Percentiles rank a stretch among this genome's conserved stretches.
Conservation (phyloP, 768 basidiomycete species). For the Boletellus sp. region DNA sequence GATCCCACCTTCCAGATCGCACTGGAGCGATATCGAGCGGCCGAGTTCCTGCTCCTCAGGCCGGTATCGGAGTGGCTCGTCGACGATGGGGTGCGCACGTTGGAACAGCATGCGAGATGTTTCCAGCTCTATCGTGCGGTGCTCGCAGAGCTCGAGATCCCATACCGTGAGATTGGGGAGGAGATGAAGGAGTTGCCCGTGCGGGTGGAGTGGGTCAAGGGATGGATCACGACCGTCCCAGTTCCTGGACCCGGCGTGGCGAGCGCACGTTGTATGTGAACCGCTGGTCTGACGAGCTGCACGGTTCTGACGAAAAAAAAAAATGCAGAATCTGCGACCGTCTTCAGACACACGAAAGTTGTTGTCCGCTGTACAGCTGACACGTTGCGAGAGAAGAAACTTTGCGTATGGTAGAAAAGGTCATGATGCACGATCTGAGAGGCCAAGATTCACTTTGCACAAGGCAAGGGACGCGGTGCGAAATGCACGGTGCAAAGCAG, state of each 20-base stretch:
- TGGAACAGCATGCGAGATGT: constrained; percentile 47
- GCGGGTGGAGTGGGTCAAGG: constrained; percentile 22
- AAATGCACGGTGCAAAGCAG: constrained; percentile 8
- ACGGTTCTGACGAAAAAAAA: no score
- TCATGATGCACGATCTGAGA: constrained; percentile 26
- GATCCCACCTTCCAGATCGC: constrained; percentile 39
- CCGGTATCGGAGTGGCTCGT: constrained; percentile 58
- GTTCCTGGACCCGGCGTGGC: constrained; percentile 1
- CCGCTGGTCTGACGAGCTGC: background rate
- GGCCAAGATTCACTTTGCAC: constrained; percentile 12
- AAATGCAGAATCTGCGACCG: no score
- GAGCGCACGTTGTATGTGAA: constrained; percentile 1
- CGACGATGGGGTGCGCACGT: constrained; percentile 59
- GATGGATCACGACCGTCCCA: constrained; percentile 5
- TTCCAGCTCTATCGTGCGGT: constrained; percentile 36
- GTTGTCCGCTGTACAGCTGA: no score
- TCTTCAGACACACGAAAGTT: no score
- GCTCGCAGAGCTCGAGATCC: constrained; percentile 41
- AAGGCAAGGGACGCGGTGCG: constrained; percentile 1
- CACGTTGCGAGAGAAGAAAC: background rate
- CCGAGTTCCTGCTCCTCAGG: constrained; percentile 51
- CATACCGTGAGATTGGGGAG: constrained; percentile 43
- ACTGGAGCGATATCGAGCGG: constrained; percentile 41
- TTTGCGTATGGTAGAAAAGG: constrained; percentile 20
- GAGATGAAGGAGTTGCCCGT: constrained; percentile 38